Evolutionary conservation across 306 rosid genomes (phyloP), one percentile per base, ranked within the genome.

Genomic region (Cucumis melo): DNA sequence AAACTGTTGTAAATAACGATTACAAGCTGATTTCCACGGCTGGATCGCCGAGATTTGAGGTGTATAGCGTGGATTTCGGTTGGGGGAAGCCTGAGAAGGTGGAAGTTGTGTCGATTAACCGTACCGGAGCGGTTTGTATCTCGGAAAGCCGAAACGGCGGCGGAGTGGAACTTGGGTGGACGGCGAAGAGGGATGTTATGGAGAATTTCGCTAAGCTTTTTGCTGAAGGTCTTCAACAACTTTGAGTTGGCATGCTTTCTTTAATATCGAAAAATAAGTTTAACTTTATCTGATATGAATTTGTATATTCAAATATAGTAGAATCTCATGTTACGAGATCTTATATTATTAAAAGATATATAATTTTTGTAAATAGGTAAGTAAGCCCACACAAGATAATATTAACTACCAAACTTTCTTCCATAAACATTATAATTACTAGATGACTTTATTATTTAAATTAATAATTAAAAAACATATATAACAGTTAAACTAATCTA

Each of bases 51-150:
- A 23, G 77, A 39, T 78, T 85, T 66, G 82, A 51, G 70, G 16
- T 82, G 56, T 78, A 84, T 27, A 21, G 71, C 36, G 34, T 56
- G 74, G 87, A 83, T 56, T 88, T 83, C 60, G 87, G 89, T 10
- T 83, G 87, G 91, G 89, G 87, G 54, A 82, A 24, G 48, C 89
- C 86, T 0, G 71, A 9, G 67, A 88, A 80, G 70, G 42, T 80
- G 41, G 83, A 78, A 16, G 5, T 78, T 0, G 34, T 83, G 39
- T 68, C 81, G 10, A 81, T 81, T 10, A 59, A 74, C 10, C 32
- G 14, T 2, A 23, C 77, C 0, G 78, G 46, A 36, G 24, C 77
- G 1, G 29, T 78, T 14, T 10, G 36, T 12, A 7, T 80, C 1
- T 59, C 54, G 0, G 83, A 85, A 0, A 64, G 74, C 16, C 76